These are phyloP conservation scores for Cymodocea nodosa DNA, from an alignment of 116 monocot species.

Conservation along the genomic window DNA sequence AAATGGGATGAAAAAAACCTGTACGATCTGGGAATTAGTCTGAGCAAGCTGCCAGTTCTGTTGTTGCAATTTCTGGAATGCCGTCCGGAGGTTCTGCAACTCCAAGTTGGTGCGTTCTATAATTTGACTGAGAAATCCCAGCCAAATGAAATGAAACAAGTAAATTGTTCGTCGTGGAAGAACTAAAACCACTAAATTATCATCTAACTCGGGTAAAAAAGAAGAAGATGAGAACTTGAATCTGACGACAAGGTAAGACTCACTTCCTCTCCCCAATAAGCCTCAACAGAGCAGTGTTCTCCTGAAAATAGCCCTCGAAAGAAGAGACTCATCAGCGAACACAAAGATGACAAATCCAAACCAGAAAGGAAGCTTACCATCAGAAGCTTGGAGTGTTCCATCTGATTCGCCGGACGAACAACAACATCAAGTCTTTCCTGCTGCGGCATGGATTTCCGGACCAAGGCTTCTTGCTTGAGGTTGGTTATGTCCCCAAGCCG, in stretches of 20 bases:
- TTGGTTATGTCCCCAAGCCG: conserved; percentile 47
- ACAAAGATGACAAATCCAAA: not conserved
- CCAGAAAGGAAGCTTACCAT: conserved; percentile 15
- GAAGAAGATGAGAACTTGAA: not conserved
- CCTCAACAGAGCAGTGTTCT: conserved; percentile 40
- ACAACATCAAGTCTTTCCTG: conserved; percentile 12
- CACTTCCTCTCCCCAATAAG: conserved; percentile 54
- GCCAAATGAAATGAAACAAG: not conserved
- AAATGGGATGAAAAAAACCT: conserved; percentile 19
- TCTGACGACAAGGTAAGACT: not conserved
- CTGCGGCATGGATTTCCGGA: not conserved
- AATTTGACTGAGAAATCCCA: conserved; percentile 22
- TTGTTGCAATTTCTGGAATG: conserved; percentile 28
- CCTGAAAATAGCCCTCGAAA: conserved; percentile 26
- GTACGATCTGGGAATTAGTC: conserved; percentile 48
- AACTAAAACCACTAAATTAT: not conserved
- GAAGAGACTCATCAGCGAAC: not conserved
- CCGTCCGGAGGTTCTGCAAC: conserved; percentile 39
- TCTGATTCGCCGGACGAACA: not conserved
- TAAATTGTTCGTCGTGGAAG: not conserved
- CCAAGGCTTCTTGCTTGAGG: not conserved
- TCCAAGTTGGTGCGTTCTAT: conserved; percentile 38
- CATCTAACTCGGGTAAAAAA: not conserved
- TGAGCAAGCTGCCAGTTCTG: conserved; percentile 69
- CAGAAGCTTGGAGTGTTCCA: conserved; percentile 22